Evolutionary conservation across 2,329 filamentous ascomycete species (phyloP), one percentile per base, ranked within the genome.

Genomic region (Curvularia sp.): DNA sequence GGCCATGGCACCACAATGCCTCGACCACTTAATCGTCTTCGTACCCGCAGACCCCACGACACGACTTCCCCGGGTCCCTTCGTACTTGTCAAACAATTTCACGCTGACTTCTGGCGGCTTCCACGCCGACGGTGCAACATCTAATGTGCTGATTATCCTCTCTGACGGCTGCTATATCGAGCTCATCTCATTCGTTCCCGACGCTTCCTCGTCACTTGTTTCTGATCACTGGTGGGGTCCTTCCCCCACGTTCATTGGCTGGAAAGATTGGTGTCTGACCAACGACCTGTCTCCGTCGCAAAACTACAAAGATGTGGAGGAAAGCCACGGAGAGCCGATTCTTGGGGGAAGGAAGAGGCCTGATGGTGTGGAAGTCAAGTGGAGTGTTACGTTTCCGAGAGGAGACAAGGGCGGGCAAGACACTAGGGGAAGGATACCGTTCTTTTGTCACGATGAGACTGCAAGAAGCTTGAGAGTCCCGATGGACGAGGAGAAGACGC

Each of bases 1-100:
- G 12, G 15, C 21, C 28, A 57, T 57, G 18, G 9, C 50, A 9
- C 30, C 27, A 25, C 66, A 72, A 34, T 71, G 75, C 38, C 75
- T 90, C 13, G 88, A 90, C 73, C 88, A 90, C 69, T 81, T 90
- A 54, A 84, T 90, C 61, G 79, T 90, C 53, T 81, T 90, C 2
- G 76, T 90, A 3, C 84, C 87, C 0, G 79, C 84, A 83, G 0
- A 80, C 83, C 79, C 81, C 21, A 76, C 87, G 4, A 63, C 73
- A 2, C 66, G 77, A 78, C 57, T 67, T 13, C 73, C 73, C 8
- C 42, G 60, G 9, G 51, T 74, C 15, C 71, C 72, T 15, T 13
- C 84, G 2, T 86, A 86, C 5, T 74, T 90, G 34, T 79, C 79
- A 2, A 70, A 81, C 5, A 77, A 82, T 48, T 88, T 90, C 75